Base-by-base conservation (phyloP, 1,139 yeast genomes). In the Suhomyces chickasaworum region DNA sequence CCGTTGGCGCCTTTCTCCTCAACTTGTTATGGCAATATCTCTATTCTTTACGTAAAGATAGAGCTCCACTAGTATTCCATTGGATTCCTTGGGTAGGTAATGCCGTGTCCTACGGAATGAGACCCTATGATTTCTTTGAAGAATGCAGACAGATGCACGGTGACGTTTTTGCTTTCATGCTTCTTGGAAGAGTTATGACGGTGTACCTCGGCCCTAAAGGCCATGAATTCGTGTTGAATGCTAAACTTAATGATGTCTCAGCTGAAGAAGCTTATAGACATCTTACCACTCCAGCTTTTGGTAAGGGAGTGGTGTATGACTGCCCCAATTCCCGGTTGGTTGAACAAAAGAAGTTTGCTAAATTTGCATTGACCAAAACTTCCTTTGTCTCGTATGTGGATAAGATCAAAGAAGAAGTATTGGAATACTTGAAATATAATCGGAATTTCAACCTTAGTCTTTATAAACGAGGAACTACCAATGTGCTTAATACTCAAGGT, bases 331-430 rank as follows among this genome's bases (percentile, higher is more conserved):
- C 83, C 60, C 83, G 89, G 56, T 79, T 93, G 59, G 93, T 93
- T 97, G 98, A 93, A 67, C 99, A 93, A 69, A 93, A 93, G 81
- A 93, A 90, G 74, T 93, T 93, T 63, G 96, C 95, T 53, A 93
- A 93, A 69, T 79, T 81, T 52, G 96, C 97, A 16, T 78, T 93
- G 55, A 86, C 97, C 33, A 81, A 81, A 54, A 96, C 88, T 42
- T 83, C 96, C 2, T 91, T 93, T 71, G 79, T 80, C 56, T 68
- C 74, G 30, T 91, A 93, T 61, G 98, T 93, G 45, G 98, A 98
- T 46, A 75, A 85, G 66, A 89, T 93, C 58, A 80, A 80, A 57
- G 85, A 84, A 51, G 99, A 93, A 67, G 77, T 87, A 37, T 59
- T 75, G 46, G 72, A 77, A 51, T 91, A 87, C 66, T 80, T 91